A percentile compares a stretch with the other conserved stretches of the same genome.
Conservation (phyloP, 78 protist species). For the Dictyostelium brefeldianum region DNA sequence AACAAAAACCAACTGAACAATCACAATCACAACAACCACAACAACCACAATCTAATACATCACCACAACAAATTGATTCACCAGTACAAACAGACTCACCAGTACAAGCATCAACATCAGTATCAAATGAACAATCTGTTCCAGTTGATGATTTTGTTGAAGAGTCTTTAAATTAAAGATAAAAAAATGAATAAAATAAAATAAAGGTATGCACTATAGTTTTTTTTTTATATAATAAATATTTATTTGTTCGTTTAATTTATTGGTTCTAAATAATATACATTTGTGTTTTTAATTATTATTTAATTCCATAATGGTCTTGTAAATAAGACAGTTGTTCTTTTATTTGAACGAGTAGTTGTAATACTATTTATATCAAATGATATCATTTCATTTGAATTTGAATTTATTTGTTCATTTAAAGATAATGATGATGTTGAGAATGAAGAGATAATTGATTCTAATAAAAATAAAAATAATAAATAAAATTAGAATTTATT, state of each 20-base stretch:
- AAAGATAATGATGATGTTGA: background rate
- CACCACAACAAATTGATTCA: slow-evolving; percentile 26
- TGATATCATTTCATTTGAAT: background rate
- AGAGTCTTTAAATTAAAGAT: slow-evolving; percentile 1
- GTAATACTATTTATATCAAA: no score
- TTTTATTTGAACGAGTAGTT: no score
- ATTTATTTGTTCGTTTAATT: no score
- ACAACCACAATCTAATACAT: background rate
- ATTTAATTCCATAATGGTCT: no score
- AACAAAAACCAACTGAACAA: background rate
- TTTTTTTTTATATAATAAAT: no score
- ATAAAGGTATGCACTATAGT: no score
- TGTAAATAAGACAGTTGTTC: no score
- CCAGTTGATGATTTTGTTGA: slow-evolving; percentile 51
- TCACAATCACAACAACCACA: background rate
- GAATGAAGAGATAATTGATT: background rate
- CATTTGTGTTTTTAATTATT: no score
- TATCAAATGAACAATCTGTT: background rate
- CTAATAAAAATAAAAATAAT: background rate
- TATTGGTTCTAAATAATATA: no score
- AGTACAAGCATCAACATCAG: background rate
- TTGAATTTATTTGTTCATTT: background rate
- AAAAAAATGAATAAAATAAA: no score
- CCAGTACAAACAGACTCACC: background rate
- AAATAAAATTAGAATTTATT: background rate